Conservation (phyloP, 306 rosid genomes). For the Dicorynia guianensis region DNA sequence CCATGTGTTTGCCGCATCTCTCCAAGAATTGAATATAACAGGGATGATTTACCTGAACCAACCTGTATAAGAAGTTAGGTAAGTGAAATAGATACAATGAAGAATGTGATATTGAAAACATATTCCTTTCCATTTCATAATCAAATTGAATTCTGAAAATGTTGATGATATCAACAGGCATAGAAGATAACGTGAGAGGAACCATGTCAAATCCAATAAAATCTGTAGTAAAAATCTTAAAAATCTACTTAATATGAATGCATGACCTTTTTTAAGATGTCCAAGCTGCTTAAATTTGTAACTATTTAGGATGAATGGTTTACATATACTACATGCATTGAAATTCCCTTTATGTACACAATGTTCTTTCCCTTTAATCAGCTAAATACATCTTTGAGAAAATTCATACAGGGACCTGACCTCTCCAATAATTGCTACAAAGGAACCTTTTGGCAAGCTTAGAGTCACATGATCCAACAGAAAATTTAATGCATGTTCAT, state of each 20-base stretch:
- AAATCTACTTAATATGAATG: slow-evolving; percentile 1
- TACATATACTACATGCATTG: neutral
- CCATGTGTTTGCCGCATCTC: slow-evolving; percentile 76
- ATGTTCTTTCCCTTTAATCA: slow-evolving; percentile 29
- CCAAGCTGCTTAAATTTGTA: neutral
- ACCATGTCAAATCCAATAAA: slow-evolving; percentile 1
- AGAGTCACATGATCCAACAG: slow-evolving; percentile 70
- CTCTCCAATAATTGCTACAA: slow-evolving; percentile 89
- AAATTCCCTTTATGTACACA: slow-evolving; percentile 4
- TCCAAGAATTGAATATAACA: slow-evolving; percentile 78
- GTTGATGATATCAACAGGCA: slow-evolving; percentile 18
- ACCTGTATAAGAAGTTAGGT: slow-evolving; percentile 67
- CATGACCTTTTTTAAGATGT: neutral
- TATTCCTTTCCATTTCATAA: slow-evolving; percentile 31
- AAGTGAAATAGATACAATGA: slow-evolving; percentile 32
- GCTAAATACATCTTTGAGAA: slow-evolving; percentile 12
- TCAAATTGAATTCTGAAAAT: slow-evolving; percentile 17
- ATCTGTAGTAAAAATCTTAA: slow-evolving; percentile 28
- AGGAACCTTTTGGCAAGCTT: slow-evolving; percentile 72
- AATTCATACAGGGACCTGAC: slow-evolving; percentile 51
- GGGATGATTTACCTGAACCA: slow-evolving; percentile 96
- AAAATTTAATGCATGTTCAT: slow-evolving; percentile 59
- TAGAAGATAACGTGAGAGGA: slow-evolving; percentile 25
- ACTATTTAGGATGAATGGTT: neutral
- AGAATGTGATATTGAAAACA: slow-evolving; percentile 10